Base-by-base conservation (phyloP, 352 stramenopile genomes). In the Pythium rhizo-oryzae region DNA sequence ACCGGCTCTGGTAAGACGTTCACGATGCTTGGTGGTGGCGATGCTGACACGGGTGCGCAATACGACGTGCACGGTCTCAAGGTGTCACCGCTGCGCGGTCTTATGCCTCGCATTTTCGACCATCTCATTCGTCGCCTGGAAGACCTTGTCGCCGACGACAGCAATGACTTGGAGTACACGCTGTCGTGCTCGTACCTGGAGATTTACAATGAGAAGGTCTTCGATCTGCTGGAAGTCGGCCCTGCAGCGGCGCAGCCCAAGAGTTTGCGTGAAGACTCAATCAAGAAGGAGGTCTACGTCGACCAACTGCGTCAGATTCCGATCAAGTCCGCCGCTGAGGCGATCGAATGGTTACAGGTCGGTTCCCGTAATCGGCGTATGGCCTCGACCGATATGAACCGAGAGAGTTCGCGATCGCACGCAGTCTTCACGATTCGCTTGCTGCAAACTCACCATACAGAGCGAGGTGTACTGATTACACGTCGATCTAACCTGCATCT, bases 351-450 rank as follows among this genome's bases (percentile, higher is more conserved):
- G 74, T 78, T 96, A 23, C 80, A 92, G 16, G 56, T 91, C 18
- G 89, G 89, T 35, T 85, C 82, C 0, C 75, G 75, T n/a, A 99
- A 92, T 35, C 87, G 97, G 13, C 98, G 96, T 28, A 98, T 98
- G 59, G 97, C 92, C 7, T 90, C 92, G 3, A 99, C 98, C 0
- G 82, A 98, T 37, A 99, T 99, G 98, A 99, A 99, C 78, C 77
- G 89, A 25, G 96, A 97, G 67, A 98, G 90, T 44, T 99, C 93
- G 64, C 84, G 98, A 15, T 98, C 94, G 0, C 97, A 99, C 72
- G 96, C 97, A 8, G 97, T 99, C 24, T 99, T 99, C 69, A 98
- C 96, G 15, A 81, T 99, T 21, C 91, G 95, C 54, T 61, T 99
- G 46, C 85, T 98, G 65, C 89, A 92, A 24, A 89, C 79, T 4